Conservation (phyloP, 148 eudicot species). For the Diospyros lotus region DNA sequence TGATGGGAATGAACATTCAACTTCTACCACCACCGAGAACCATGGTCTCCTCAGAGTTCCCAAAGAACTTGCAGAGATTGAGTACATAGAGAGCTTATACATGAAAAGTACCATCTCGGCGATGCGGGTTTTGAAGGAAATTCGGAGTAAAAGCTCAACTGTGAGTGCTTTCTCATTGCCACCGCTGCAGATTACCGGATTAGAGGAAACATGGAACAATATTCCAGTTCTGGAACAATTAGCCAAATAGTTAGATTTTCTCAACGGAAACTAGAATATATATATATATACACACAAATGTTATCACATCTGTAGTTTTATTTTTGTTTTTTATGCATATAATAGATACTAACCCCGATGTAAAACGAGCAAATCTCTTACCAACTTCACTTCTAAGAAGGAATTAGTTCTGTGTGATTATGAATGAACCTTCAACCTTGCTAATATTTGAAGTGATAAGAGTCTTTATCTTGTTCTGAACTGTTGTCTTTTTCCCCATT, state of each 20-base stretch:
- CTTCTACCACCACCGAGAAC: slow-evolving; percentile 14
- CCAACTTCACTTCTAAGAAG: too few relatives aligned
- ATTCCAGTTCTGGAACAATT: slow-evolving; percentile 55
- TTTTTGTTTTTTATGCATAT: slow-evolving; percentile 17
- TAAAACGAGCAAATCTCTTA: slow-evolving; percentile 10
- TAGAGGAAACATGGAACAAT: slow-evolving; percentile 67
- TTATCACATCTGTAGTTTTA: background rate
- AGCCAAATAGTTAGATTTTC: slow-evolving; percentile 39
- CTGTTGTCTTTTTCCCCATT: too few relatives aligned
- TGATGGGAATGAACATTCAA: slow-evolving; percentile 25
- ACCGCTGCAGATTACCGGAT: slow-evolving; percentile 51
- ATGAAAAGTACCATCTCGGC: slow-evolving; percentile 84
- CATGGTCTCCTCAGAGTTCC: slow-evolving; percentile 34
- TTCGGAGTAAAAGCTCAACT: slow-evolving; percentile 78
- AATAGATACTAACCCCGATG: slow-evolving; percentile 31
- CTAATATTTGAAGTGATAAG: too few relatives aligned
- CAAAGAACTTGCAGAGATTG: slow-evolving; percentile 67
- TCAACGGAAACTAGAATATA: background rate
- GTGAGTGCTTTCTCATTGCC: slow-evolving; percentile 81
- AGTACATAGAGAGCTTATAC: slow-evolving; percentile 69
- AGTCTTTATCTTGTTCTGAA: too few relatives aligned
- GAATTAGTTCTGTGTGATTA: too few relatives aligned
- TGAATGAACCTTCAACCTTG: too few relatives aligned
- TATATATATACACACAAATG: too few relatives aligned
- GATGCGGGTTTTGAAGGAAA: slow-evolving; percentile 57